phyloP scores from a whole-genome alignment of 768 basidiomycete genomes.

The Coprinopsis strossmayeri region DNA sequence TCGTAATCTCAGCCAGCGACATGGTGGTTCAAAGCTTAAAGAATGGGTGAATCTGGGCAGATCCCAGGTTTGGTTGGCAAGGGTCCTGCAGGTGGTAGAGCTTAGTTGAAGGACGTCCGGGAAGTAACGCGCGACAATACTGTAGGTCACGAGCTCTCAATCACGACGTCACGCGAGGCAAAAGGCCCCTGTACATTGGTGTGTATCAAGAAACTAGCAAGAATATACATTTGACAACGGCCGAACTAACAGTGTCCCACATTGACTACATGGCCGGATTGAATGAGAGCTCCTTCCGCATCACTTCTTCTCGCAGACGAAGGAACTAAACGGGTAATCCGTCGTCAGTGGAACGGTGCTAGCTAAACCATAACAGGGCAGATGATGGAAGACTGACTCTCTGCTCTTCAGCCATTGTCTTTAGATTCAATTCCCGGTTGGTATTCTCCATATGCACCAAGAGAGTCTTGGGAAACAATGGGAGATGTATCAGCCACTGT shows the following conservation, averaged over 20 bases:
- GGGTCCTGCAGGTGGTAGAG: not conserved
- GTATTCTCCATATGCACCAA: conserved; percentile 65
- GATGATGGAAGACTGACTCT: conserved; percentile 29
- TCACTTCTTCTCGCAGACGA: conserved; percentile 19
- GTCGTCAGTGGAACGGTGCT: not conserved
- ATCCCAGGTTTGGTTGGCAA: not conserved
- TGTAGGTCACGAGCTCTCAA: too few species aligned
- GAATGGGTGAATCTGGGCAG: not conserved
- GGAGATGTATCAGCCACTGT: conserved; percentile 7
- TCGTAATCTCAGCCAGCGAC: conserved; percentile 64
- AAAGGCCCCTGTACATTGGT: too few species aligned
- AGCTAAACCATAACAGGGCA: not conserved
- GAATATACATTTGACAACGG: too few species aligned
- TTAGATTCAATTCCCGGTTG: conserved; percentile 41
- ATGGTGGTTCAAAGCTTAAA: conserved; percentile 25
- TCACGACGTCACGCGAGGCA: too few species aligned
- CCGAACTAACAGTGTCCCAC: too few species aligned
- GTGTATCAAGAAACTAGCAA: too few species aligned
- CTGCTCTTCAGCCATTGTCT: conserved; percentile 49
- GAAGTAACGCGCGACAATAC: conserved; percentile 6
- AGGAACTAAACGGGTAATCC: conserved; percentile 18
- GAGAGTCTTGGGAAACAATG: conserved; percentile 40
- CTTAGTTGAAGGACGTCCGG: conserved; percentile 5
- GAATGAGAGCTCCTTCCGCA: conserved; percentile 12
- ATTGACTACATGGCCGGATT: not conserved